Percentiles rank a stretch among this genome's conserved stretches.
Evolutionary conservation across 495 filamentous ascomycete genomes (phyloP).

Genomic region (Neurospora sp.): DNA sequence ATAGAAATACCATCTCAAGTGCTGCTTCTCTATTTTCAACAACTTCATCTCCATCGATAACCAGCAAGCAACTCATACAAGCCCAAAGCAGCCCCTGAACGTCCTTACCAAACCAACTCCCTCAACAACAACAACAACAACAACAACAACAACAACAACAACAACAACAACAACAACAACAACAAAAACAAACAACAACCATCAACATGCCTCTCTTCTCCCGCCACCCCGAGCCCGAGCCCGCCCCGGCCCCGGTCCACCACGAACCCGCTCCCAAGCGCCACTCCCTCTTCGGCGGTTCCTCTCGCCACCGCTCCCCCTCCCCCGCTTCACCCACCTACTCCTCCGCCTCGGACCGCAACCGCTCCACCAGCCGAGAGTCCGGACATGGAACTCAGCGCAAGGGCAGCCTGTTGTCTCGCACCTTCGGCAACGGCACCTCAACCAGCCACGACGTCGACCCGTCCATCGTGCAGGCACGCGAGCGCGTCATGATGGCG

Average conservation of each 20-base stretch:
- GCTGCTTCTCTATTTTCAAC: background rate
- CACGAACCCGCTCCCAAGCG: conserved; percentile 22
- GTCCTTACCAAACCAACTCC: background rate
- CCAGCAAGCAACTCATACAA: background rate
- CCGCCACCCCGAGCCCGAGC: conserved; percentile 31
- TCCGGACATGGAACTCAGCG: conserved; percentile 7
- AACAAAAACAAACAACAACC: background rate
- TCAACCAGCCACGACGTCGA: conserved; percentile 35
- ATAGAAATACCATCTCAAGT: background rate
- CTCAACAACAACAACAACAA: background rate
- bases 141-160: background rate
- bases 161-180: background rate
- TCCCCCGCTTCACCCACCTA: conserved; percentile 23
- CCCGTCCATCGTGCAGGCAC: conserved; percentile 46
- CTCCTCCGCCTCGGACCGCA: conserved; percentile 13
- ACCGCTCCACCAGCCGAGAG: conserved; percentile 9
- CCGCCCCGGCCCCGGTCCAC: conserved; percentile 14
- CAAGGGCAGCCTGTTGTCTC: conserved; percentile 26
- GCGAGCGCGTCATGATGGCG: conserved; percentile 46
- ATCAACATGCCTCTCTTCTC: conserved; percentile 41
- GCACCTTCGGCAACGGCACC: conserved; percentile 35
- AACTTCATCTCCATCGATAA: background rate
- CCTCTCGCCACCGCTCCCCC: conserved; percentile 27
- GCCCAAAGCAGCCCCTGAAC: background rate
- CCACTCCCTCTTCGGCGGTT: conserved; percentile 31